Base-by-base conservation (phyloP, 306 rosid genomes). In the Medicago arabica region DNA sequence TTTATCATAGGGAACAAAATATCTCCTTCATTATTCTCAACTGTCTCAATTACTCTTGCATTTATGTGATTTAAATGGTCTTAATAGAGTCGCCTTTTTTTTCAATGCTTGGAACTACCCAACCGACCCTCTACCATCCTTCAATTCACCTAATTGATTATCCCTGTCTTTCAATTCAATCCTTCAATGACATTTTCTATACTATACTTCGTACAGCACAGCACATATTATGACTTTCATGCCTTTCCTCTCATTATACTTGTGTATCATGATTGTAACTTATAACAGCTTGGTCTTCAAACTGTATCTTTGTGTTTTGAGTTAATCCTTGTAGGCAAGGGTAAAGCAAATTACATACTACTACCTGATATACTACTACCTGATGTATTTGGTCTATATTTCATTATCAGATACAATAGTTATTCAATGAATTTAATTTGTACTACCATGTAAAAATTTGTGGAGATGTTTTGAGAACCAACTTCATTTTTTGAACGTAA, bases 11-110 rank as follows among this genome's bases (percentile, higher is more conserved):
- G 81, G 91, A 89, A 86, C 89, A 69, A 81, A 81, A 78, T 82
- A 69, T 77, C 85, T 65, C 69, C 82, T 72, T 86, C 92, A 80
- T 89, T 76, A 84, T 80, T 87, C 85, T 86, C 97, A 89, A 88
- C 92, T 21, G 96, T 81, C 82, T 85, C 96, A 88, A 84, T 89
- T 89, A 89, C 90, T 89, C 80, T 78, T 78, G 97, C 96, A 92
- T 88, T 92, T 92, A 89, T 86, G 82, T 83, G 86, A 60, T 86
- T 84, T 88, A 81, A 89, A 88, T 91, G 89, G 81, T 73, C 86
- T 81, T 86, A 89, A 89, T 84, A 77, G 69, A 76, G 81, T 77
- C 59, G 14, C 72, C 85, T 67, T 83, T 83, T 82, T 77, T 83
- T 87, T 80, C 85, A 87, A 88, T 87, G 90, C 92, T 78, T 69